Conservation (phyloP, 1,139 yeast species). For the Blastobotrys ciferrii region DNA sequence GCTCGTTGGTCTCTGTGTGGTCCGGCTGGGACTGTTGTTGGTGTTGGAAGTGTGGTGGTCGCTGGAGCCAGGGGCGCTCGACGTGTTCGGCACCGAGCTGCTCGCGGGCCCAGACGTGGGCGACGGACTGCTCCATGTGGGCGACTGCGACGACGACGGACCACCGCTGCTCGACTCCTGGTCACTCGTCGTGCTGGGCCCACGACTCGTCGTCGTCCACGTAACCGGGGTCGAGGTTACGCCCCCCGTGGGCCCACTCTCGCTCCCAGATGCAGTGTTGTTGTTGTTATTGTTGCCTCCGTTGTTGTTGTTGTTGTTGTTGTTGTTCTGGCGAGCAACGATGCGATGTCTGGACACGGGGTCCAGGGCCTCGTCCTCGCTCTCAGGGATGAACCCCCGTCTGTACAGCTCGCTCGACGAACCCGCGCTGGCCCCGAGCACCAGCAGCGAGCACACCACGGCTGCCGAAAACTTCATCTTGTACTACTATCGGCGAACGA, state of each 20-base stretch:
- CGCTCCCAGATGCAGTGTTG: constrained; percentile 1
- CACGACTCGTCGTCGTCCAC: background rate
- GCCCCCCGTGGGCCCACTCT: background rate
- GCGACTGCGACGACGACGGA: background rate
- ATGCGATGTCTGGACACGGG: background rate
- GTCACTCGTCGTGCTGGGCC: background rate
- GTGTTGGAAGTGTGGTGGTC: too few relatives aligned
- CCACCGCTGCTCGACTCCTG: background rate
- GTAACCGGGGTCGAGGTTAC: background rate
- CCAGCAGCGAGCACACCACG: background rate
- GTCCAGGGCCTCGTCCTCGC: constrained; percentile 5
- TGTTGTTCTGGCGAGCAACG: constrained; percentile 9
- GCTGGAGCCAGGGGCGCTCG: background rate
- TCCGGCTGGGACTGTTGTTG: background rate
- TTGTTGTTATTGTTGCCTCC: background rate
- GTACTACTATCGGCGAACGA: background rate
- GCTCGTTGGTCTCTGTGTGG: too few relatives aligned
- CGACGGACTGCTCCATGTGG: background rate
- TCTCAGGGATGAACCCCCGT: constrained; percentile 1
- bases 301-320: constrained; percentile 4
- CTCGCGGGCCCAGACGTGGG: constrained; percentile 3
- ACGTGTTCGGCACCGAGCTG: background rate
- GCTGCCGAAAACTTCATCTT: background rate
- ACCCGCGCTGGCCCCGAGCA: background rate
- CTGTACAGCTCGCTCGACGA: background rate